Evolutionary conservation across 2,329 filamentous ascomycete genomes (phyloP), one percentile per base, ranked within the genome.

Genomic region (Westerdykella aurantiaca): DNA sequence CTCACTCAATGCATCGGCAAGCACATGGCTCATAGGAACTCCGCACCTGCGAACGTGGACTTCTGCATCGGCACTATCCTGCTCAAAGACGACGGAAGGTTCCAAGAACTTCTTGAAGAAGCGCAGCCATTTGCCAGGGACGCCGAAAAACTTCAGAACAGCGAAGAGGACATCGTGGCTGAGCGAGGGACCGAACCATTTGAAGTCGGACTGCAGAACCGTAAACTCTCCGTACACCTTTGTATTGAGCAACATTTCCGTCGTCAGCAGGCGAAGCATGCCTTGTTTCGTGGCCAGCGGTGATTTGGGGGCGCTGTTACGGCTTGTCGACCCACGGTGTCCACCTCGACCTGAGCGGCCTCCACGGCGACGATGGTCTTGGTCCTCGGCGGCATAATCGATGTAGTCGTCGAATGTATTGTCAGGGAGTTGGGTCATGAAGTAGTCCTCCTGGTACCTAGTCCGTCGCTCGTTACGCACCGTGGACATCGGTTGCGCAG

Each of bases 1-100:
- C 56, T 86, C 83, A 0, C 79, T 77, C 42, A 84, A 75, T 7
- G 79, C 66, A 29, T 80, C 75, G 17, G 78, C 81, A 1, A 85
- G 67, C 0, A 73, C 67, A 53, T 84, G 79, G 4, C 76, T 77
- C 39, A 80, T 75, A 0, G 82, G 81, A 1, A 80, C 73, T 6
- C 82, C 81, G 13, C 79, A 72, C 43, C 70, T 73, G 9, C 82
- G 72, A 6, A 64, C 63, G 5, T 71, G 73, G 2, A 69, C 52
- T 11, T 68, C 46, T 0, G 69, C 69, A 2, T 69, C 61, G 1
- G 72, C 60, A 2, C 74, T 74, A 39, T 83, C 79, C 1, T 78
- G 71, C 1, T 66, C 53, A 47, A 85, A 82, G 42, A 72, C 74
- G 34, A 85, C 63, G 0, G 82, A 81, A 0, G 77, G 73, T 50